These are phyloP conservation scores for Penicillium sp. DNA, from an alignment of 2,329 filamentous ascomycete species.

Conservation along the genomic window DNA sequence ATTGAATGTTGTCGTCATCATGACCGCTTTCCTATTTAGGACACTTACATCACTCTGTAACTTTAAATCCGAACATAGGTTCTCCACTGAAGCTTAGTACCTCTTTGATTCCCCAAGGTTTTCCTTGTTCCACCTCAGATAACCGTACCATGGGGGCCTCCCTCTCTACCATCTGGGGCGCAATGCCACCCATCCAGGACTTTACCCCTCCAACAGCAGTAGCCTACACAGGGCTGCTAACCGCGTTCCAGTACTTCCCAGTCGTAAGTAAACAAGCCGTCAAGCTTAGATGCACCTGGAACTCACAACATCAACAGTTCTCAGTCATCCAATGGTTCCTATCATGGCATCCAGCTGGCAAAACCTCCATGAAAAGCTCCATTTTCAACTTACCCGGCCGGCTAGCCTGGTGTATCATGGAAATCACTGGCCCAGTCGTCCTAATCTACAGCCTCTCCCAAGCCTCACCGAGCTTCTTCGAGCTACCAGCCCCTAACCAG, in stretches of 20 bases:
- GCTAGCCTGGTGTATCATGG: constrained; percentile 85
- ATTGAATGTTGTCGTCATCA: constrained; percentile 1
- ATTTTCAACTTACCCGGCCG: constrained; percentile 84
- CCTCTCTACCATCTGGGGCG: constrained; percentile 22
- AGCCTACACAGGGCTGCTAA: constrained; percentile 37
- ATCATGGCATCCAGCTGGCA: constrained; percentile 88
- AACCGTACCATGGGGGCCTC: constrained; percentile 22
- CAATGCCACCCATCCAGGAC: constrained; percentile 28
- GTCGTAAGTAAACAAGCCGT: constrained; percentile 33
- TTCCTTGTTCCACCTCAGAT: neutral
- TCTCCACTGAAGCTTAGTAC: neutral
- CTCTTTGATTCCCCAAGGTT: neutral
- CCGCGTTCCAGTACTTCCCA: constrained; percentile 45
- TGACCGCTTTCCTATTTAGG: constrained; percentile 12
- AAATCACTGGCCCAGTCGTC: constrained; percentile 72
- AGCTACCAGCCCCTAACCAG: constrained; percentile 38
- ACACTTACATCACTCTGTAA: constrained; percentile 7
- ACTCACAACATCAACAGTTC: constrained; percentile 52
- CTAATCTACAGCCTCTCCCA: constrained; percentile 73
- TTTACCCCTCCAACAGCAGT: constrained; percentile 42
- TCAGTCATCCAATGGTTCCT: constrained; percentile 71
- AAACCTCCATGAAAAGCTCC: constrained; percentile 70
- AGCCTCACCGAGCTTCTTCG: constrained; percentile 56
- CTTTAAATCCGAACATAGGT: neutral
- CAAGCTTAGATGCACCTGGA: neutral